phyloP scores from a whole-genome alignment of 83 land plant genomes.

The Diphasiastrum complanatum region DNA sequence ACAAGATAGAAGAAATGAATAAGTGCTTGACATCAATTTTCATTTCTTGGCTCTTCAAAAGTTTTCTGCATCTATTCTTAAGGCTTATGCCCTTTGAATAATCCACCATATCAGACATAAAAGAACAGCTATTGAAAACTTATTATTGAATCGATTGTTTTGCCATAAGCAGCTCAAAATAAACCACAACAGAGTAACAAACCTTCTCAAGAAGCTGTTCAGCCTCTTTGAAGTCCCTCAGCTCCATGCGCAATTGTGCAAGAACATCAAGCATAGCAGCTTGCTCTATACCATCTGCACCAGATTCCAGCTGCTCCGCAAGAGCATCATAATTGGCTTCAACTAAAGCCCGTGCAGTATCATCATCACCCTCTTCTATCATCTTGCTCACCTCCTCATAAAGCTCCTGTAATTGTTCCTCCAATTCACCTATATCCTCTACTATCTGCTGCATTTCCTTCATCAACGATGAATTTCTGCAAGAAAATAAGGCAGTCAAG shows the following conservation, averaged over 20 bases:
- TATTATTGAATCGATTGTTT: too few relatives aligned
- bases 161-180: too few relatives aligned
- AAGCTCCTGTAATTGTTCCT: conserved; percentile 46
- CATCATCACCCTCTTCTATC: conserved; percentile 45
- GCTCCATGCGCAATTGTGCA: conserved; percentile 47
- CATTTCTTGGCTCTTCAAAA: too few relatives aligned
- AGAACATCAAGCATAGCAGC: conserved; percentile 65
- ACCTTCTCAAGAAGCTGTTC: conserved; percentile 47
- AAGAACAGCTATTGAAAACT: too few relatives aligned
- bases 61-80: too few relatives aligned
- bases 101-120: too few relatives aligned
- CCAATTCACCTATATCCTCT: conserved; percentile 36
- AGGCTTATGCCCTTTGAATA: too few relatives aligned
- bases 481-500: too few relatives aligned
- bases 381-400: conserved; percentile 38
- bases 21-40: too few relatives aligned
- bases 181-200: too few relatives aligned
- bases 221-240: conserved; percentile 40
- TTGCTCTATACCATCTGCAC: conserved; percentile 49
- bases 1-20: too few relatives aligned
- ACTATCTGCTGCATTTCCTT: conserved; percentile 11
- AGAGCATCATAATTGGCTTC: conserved; percentile 63
- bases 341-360: conserved; percentile 42
- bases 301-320: conserved; percentile 45
- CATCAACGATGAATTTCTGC: conserved; percentile 20